A percentile compares a stretch with the other conserved stretches of the same genome.
These are phyloP conservation scores for Rhizoclosmatium sp. DNA, from an alignment of 192 early-diverging fungal species.

Conservation along the genomic window DNA sequence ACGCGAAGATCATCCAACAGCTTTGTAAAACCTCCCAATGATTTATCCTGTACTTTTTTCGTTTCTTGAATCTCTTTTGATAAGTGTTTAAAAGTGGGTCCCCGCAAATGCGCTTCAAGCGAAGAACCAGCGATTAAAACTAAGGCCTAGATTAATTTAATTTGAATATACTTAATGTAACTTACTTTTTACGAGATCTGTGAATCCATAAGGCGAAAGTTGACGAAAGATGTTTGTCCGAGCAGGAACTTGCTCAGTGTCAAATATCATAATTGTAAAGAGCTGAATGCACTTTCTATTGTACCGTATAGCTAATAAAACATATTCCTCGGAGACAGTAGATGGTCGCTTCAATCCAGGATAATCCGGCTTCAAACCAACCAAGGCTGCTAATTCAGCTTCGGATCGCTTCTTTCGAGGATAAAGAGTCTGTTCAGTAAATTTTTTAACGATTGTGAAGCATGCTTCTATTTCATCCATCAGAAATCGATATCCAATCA, in stretches of 20 bases:
- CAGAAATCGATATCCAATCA: slow-evolving; percentile 8
- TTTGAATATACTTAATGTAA: neutral
- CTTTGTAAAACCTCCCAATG: slow-evolving; percentile 10
- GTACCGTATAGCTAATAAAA: slow-evolving; percentile 22
- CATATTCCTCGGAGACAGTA: slow-evolving; percentile 15
- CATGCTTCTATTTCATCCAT: slow-evolving; percentile 27
- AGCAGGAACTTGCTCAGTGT: slow-evolving; percentile 29
- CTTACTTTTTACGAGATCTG: slow-evolving; percentile 27
- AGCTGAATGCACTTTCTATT: slow-evolving; percentile 14
- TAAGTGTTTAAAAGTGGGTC: slow-evolving; percentile 16
- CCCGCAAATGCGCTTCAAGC: slow-evolving; percentile 17
- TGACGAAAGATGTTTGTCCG: slow-evolving; percentile 5
- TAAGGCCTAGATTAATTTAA: neutral
- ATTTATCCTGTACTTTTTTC: neutral
- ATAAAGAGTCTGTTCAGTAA: slow-evolving; percentile 3
- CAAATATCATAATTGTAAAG: slow-evolving; percentile 29
- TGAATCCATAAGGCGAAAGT: slow-evolving; percentile 26
- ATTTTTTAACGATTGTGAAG: slow-evolving; percentile 17
- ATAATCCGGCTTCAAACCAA: slow-evolving; percentile 8
- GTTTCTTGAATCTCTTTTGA: slow-evolving; percentile 6
- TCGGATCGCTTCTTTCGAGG: slow-evolving; percentile 2
- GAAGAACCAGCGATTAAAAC: slow-evolving; percentile 21
- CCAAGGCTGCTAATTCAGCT: slow-evolving; percentile 21
- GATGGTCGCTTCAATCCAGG: neutral
- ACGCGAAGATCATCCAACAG: slow-evolving; percentile 17